Evolutionary conservation across 2,329 filamentous ascomycete genomes (phyloP).

Genomic region (Samsoniella hepiali): DNA sequence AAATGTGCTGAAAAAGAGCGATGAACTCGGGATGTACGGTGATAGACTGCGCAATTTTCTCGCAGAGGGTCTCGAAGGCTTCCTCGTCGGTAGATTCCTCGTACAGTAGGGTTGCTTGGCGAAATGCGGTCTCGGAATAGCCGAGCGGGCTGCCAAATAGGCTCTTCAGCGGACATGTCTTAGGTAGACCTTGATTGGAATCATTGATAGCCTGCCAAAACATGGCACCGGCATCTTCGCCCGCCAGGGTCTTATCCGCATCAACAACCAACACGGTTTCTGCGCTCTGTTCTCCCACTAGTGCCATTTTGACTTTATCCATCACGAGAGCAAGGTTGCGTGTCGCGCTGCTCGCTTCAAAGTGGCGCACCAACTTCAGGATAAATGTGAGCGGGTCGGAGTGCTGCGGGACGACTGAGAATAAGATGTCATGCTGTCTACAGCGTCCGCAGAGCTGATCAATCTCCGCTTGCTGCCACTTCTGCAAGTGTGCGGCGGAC

Average conservation of each 20-base stretch:
- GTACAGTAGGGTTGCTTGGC: constrained; percentile 51
- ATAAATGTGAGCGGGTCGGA: constrained; percentile 16
- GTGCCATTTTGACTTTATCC: constrained; percentile 31
- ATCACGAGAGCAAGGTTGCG: constrained; percentile 36
- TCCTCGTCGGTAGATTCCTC: constrained; percentile 40
- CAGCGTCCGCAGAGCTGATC: constrained; percentile 43
- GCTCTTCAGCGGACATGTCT: constrained; percentile 33
- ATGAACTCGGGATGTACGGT: constrained; percentile 47
- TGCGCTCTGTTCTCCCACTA: constrained; percentile 26
- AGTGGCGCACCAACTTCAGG: constrained; percentile 19
- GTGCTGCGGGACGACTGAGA: constrained; percentile 35
- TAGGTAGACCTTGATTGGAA: not conserved
- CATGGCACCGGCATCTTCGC: constrained; percentile 46
- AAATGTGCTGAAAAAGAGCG: constrained; percentile 37
- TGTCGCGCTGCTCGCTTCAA: constrained; percentile 26
- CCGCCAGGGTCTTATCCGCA: constrained; percentile 53
- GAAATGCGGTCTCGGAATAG: constrained; percentile 54
- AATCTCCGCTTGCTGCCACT: constrained; percentile 49
- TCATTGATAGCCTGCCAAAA: constrained; percentile 43
- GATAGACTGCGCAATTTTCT: constrained; percentile 39
- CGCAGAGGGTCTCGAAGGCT: constrained; percentile 44
- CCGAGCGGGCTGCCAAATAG: constrained; percentile 46
- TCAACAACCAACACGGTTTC: constrained; percentile 55
- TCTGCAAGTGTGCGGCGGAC: constrained; percentile 37
- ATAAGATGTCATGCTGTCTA: constrained; percentile 43